These are phyloP conservation scores for Xylaria sp. DNA, from an alignment of 2,329 filamentous ascomycete genomes.

Conservation along the genomic window DNA sequence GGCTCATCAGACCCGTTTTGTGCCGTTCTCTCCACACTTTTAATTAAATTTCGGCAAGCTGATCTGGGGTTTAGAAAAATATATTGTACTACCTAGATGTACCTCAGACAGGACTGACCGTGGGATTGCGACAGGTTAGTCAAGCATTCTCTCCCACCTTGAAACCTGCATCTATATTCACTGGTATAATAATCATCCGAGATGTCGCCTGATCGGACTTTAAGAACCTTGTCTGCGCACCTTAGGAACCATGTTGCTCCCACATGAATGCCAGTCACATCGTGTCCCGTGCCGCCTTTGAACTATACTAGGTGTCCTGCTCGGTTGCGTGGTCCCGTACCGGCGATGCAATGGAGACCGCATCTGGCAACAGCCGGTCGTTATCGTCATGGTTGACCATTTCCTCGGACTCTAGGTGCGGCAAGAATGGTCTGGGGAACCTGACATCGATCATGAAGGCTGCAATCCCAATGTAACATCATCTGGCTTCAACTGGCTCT, in stretches of 20 bases:
- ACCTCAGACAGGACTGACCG: slow-evolving; percentile 5
- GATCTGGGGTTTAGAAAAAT: slow-evolving; percentile 26
- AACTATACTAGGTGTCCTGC: slow-evolving; percentile 9
- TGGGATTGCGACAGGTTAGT: not conserved
- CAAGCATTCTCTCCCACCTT: not conserved
- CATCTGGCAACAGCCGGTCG: slow-evolving; percentile 20
- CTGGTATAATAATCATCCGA: not conserved
- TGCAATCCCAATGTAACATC: slow-evolving; percentile 29
- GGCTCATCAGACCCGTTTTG: slow-evolving; percentile 20
- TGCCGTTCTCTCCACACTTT: slow-evolving; percentile 33
- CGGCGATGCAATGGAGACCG: slow-evolving; percentile 24
- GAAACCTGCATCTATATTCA: not conserved
- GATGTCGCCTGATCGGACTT: slow-evolving; percentile 7
- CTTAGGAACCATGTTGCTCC: not conserved
- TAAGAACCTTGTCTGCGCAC: slow-evolving; percentile 4
- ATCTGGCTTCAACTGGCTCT: slow-evolving; percentile 28
- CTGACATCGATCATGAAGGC: slow-evolving; percentile 21
- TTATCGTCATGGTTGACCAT: slow-evolving; percentile 19
- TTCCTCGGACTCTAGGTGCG: slow-evolving; percentile 24
- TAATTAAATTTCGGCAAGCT: slow-evolving; percentile 28
- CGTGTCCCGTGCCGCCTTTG: slow-evolving; percentile 29
- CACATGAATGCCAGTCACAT: slow-evolving; percentile 17
- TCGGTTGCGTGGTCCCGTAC: slow-evolving; percentile 26
- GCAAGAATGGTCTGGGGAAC: slow-evolving; percentile 37
- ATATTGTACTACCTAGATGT: not conserved